phyloP scores from a whole-genome alignment of 495 filamentous ascomycete species.

The Hypoxylon fragiforme region DNA sequence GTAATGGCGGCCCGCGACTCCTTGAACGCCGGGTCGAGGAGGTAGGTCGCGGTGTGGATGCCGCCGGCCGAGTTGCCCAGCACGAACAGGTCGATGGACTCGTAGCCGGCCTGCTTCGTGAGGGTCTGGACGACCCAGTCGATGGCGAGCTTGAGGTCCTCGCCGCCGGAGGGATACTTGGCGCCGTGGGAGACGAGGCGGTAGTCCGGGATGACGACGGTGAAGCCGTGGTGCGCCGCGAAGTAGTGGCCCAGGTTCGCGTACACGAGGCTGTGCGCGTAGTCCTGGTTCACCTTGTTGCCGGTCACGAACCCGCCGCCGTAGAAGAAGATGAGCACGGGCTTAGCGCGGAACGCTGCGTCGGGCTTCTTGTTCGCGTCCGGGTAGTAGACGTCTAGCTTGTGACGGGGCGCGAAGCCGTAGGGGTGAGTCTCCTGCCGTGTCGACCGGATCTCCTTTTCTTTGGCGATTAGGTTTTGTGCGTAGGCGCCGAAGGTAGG shows the following conservation, averaged over 20 bases:
- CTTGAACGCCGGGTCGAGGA: conserved; percentile 37
- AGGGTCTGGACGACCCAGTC: conserved; percentile 39
- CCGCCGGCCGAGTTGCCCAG: conserved; percentile 52
- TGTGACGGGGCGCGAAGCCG: conserved; percentile 40
- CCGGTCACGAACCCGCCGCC: conserved; percentile 48
- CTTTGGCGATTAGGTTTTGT: conserved; percentile 39
- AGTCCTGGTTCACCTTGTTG: conserved; percentile 34
- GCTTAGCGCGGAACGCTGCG: conserved; percentile 16
- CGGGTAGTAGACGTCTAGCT: conserved; percentile 47
- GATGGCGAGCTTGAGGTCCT: conserved; percentile 42
- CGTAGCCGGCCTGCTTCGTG: conserved; percentile 22
- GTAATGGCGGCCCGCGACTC: conserved; percentile 27
- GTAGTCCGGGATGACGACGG: conserved; percentile 47
- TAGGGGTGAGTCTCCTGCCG: conserved; percentile 39
- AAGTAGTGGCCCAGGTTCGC: conserved; percentile 49
- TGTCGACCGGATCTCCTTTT: conserved; percentile 40
- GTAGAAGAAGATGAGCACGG: conserved; percentile 49
- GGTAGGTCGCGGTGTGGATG: conserved; percentile 44
- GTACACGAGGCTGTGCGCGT: conserved; percentile 39
- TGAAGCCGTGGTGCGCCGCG: conserved; percentile 40
- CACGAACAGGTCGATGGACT: conserved; percentile 42
- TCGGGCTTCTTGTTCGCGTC: conserved; percentile 2
- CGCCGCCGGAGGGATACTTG: conserved; percentile 44
- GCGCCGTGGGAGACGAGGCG: conserved; percentile 45
- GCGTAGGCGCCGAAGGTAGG: conserved; percentile 45